phyloP scores from a whole-genome alignment of 768 basidiomycete species.

The Piloderma croceum region DNA sequence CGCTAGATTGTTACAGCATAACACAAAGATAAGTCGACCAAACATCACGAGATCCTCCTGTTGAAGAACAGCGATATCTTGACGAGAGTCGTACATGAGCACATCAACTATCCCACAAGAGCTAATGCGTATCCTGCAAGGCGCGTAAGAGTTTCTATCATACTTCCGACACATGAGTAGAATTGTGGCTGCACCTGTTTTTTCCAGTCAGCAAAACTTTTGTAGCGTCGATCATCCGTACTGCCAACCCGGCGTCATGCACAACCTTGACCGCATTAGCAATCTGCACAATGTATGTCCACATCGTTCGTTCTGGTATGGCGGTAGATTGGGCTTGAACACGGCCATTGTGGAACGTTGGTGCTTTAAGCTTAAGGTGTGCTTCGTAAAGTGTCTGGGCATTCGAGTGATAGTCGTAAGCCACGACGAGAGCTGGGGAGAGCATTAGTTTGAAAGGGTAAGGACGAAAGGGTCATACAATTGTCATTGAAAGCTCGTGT shows the following conservation, averaged over 20 bases:
- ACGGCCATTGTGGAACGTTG: constrained; percentile 19
- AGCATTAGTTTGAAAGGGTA: constrained; percentile 3
- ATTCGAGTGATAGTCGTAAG: constrained; percentile 84
- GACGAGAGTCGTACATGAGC: constrained; percentile 64
- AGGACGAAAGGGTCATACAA: constrained; percentile 47
- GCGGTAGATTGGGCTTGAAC: constrained; percentile 24
- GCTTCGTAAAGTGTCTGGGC: constrained; percentile 76
- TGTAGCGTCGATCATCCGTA: constrained; percentile 77
- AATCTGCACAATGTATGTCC: constrained; percentile 92
- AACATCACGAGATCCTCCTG: constrained; percentile 89
- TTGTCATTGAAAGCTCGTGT: constrained; percentile 88
- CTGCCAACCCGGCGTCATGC: constrained; percentile 75
- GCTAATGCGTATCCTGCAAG: constrained; percentile 67
- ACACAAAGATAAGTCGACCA: constrained; percentile 73
- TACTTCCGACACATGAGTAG: too few relatives aligned
- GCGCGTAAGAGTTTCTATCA: not conserved
- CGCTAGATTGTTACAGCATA: constrained; percentile 66
- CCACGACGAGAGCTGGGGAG: constrained; percentile 75
- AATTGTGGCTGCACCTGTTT: constrained; percentile 60
- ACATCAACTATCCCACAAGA: constrained; percentile 88
- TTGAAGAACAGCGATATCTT: constrained; percentile 55
- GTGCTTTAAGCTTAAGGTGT: constrained; percentile 58
- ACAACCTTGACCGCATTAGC: constrained; percentile 81
- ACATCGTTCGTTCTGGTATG: constrained; percentile 77
- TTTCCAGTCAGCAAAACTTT: constrained; percentile 87